These are phyloP conservation scores for Phtheirospermum japonicum DNA, from an alignment of 257 asterid genomes.

Conservation along the genomic window DNA sequence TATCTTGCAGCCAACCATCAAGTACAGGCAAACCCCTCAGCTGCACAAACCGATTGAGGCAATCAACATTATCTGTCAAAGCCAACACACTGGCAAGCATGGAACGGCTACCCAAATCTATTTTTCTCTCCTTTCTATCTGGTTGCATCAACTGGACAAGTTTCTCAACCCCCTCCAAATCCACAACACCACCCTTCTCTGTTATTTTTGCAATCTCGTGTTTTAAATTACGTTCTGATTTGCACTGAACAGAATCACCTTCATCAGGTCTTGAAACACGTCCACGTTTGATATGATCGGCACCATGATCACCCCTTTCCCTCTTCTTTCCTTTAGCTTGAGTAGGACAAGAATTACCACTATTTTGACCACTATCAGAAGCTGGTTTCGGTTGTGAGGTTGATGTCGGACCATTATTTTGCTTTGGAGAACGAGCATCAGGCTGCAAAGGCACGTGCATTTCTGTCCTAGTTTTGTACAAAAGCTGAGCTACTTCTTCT, in stretches of 20 bases:
- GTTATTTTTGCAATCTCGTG: conserved; percentile 69
- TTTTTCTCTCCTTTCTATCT: conserved; percentile 52
- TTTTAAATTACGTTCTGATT: conserved; percentile 49
- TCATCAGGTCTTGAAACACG: conserved; percentile 60
- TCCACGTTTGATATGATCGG: conserved; percentile 68
- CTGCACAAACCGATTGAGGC: conserved; percentile 72
- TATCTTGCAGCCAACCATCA: conserved; percentile 95
- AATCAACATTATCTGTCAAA: conserved; percentile 71
- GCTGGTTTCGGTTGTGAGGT: conserved; percentile 59
- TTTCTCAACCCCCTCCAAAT: conserved; percentile 79
- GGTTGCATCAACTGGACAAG: conserved; percentile 75
- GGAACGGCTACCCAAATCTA: conserved; percentile 61
- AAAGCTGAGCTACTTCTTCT: conserved; percentile 72
- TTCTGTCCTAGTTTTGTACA: conserved; percentile 54
- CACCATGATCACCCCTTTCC: conserved; percentile 71
- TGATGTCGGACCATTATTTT: conserved; percentile 53
- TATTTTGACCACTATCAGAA: conserved; percentile 58
- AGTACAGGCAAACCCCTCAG: conserved; percentile 68
- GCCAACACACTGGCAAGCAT: conserved; percentile 76
- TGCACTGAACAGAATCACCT: conserved; percentile 40
- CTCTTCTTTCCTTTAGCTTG: conserved; percentile 82
- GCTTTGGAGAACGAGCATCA: conserved; percentile 81
- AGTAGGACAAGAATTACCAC: conserved; percentile 52
- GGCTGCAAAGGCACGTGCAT: conserved; percentile 71
- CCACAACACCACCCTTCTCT: conserved; percentile 65